These are phyloP conservation scores for Narthecium ossifragum DNA, from an alignment of 106 monocot species.

Conservation along the genomic window DNA sequence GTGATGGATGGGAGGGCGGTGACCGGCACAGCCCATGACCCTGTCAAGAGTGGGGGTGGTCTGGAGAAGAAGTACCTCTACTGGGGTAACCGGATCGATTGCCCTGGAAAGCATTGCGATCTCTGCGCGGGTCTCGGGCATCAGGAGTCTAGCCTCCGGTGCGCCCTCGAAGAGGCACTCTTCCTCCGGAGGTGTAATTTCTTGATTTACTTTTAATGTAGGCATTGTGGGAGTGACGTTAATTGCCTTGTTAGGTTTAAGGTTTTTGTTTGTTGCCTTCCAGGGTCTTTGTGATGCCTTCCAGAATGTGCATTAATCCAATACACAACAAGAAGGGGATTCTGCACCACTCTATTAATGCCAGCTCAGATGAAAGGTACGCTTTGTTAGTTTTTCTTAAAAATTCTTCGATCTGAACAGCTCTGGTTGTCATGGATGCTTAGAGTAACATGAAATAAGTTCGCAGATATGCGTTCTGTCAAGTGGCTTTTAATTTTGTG, in stretches of 20 bases:
- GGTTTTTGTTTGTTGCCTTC: constrained; percentile 6
- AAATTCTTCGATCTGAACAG: too few relatives aligned
- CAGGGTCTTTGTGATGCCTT: constrained; percentile 96
- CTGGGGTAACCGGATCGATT: constrained; percentile 81
- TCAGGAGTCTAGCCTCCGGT: constrained; percentile 93
- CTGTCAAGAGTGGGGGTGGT: constrained; percentile 1
- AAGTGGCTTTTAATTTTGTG: too few relatives aligned
- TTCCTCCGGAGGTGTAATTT: constrained; percentile 55
- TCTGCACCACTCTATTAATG: constrained; percentile 36
- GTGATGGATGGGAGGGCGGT: neutral
- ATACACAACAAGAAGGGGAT: constrained; percentile 90
- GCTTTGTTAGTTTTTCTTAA: constrained; percentile 4
- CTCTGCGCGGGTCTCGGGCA: constrained; percentile 94
- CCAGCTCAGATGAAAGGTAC: constrained; percentile 58
- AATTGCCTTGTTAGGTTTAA: neutral
- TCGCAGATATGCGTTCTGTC: too few relatives aligned
- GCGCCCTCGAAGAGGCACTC: constrained; percentile 92
- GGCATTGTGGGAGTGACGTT: neutral
- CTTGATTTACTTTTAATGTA: neutral
- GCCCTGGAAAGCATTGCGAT: constrained; percentile 93
- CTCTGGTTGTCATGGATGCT: too few relatives aligned
- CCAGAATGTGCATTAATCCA: constrained; percentile 89
- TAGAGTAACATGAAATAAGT: too few relatives aligned
- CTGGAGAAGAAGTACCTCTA: constrained; percentile 66
- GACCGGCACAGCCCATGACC: too few relatives aligned